These are phyloP conservation scores for Colletotrichum godetiae DNA, from an alignment of 2,329 filamentous ascomycete genomes.

Conservation along the genomic window DNA sequence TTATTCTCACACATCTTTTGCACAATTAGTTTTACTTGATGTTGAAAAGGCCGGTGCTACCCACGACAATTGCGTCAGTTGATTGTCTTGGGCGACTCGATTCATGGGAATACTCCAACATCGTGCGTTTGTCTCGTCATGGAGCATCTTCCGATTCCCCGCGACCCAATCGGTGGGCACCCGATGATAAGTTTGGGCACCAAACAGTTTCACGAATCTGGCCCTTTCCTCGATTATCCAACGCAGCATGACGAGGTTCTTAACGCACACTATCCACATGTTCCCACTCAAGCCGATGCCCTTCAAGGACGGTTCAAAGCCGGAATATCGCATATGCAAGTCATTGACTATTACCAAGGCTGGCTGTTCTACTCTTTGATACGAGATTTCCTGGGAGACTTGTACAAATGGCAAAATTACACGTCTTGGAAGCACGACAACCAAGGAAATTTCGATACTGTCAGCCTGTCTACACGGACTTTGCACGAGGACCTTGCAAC, in stretches of 20 bases:
- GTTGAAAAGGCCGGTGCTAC: no score
- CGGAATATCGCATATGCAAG: neutral
- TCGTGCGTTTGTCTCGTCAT: neutral
- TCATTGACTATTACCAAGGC: conserved; percentile 26
- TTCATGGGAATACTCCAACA: neutral
- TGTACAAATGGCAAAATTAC: neutral
- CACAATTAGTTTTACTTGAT: no score
- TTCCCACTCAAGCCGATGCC: conserved; percentile 23
- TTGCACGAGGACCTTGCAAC: conserved; percentile 11
- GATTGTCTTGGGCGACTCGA: no score
- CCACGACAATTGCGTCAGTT: no score
- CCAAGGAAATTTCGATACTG: neutral
- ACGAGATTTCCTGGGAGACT: neutral
- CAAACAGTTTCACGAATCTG: neutral
- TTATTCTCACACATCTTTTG: no score
- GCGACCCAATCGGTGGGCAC: conserved; percentile 10
- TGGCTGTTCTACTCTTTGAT: conserved; percentile 17
- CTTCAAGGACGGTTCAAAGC: neutral
- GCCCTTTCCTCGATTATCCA: conserved; percentile 20
- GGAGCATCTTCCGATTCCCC: conserved; percentile 29
- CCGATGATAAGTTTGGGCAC: neutral
- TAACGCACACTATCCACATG: neutral
- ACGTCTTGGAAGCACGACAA: neutral
- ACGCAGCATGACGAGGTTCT: conserved; percentile 15
- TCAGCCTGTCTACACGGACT: neutral